Base-by-base conservation (phyloP, 495 filamentous ascomycete species). In the Aspergillus coremiiformis region DNA sequence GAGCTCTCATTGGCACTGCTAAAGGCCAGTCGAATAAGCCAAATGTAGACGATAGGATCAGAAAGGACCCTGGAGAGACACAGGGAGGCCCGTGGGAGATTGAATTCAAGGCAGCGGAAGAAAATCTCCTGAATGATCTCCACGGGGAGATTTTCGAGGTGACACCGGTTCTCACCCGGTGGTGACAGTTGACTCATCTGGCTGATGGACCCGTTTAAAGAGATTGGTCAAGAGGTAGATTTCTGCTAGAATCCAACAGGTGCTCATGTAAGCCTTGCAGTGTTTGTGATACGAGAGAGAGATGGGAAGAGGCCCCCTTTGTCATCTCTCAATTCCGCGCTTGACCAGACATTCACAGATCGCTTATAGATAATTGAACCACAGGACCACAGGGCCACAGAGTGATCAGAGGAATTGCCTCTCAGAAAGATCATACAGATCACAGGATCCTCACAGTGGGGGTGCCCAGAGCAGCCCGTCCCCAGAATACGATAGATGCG, bases 101-200 rank as follows among this genome's bases (percentile, higher is more conserved):
- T 74, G 45, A 79, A 45, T 56, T 80, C 77, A 26, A 78, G 57
- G 54, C 68, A 65, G 42, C 74, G 58, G 15, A 78, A 63, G 57
- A 80, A 81, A 41, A 82, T 76, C 29, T 60, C 60, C 57, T 80
- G 67, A 8, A 83, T 48, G 20, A 83, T 59, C 56, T 83, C 79
- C 9, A 67, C 68, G 9, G 78, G 79, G 2, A 83, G 64, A 22
- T 54, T 55, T 54, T 83, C 79, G 3, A 83, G 67, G 35, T 46
- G 61, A 26, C 72, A 73, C 55, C 46, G 56, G 19, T 42, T 39
- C 47, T 35, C 26, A 22, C 20, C 45, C 47, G 45, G 33, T 47
- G 19, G 21, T 22, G 35, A 39, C 27, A 37, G 26, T 47, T 48
- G 49, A 52, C 47, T 42, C 59, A 64, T 64, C 47, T 45, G 56